Conservation (phyloP, 805 yeast genomes). For the Komagataella mondaviorum region DNA sequence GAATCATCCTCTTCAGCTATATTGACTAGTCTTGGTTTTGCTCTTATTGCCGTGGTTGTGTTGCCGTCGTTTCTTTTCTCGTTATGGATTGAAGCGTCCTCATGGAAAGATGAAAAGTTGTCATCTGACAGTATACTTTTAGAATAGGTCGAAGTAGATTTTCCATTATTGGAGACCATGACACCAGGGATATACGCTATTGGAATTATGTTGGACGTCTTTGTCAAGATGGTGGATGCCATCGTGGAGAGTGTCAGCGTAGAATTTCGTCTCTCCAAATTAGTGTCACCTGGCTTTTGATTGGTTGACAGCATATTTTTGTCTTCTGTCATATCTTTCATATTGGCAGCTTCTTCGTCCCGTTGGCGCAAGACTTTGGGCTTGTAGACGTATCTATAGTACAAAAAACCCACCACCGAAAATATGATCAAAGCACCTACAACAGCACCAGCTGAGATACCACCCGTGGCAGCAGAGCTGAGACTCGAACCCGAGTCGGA, state of each 20-base stretch:
- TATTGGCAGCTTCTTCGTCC: conserved; percentile 14
- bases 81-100: conserved; percentile 28
- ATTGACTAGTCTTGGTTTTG: conserved; percentile 58
- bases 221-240: conserved; percentile 58
- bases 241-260: conserved; percentile 16
- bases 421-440: conserved; percentile 37
- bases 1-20: conserved; percentile 12
- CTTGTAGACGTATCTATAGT: conserved; percentile 29
- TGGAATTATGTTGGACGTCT: conserved; percentile 81
- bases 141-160: conserved; percentile 29
- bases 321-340: conserved; percentile 3
- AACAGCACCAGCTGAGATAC: conserved; percentile 60
- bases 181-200: conserved; percentile 94
- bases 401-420: conserved; percentile 21
- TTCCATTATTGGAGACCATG: conserved; percentile 40
- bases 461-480: conserved; percentile 27
- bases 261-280: conserved; percentile 12
- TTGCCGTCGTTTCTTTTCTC: conserved; percentile 25
- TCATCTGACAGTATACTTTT: conserved; percentile 13
- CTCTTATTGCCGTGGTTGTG: conserved; percentile 66
- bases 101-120: conserved; percentile 28
- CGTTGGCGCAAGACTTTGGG: conserved; percentile 6
- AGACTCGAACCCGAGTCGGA: conserved; percentile 5
- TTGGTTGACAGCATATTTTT: not conserved
- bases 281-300: conserved; percentile 9